Conservation (phyloP, 192 early-diverging fungal genomes). For the Dissophora ornata region DNA sequence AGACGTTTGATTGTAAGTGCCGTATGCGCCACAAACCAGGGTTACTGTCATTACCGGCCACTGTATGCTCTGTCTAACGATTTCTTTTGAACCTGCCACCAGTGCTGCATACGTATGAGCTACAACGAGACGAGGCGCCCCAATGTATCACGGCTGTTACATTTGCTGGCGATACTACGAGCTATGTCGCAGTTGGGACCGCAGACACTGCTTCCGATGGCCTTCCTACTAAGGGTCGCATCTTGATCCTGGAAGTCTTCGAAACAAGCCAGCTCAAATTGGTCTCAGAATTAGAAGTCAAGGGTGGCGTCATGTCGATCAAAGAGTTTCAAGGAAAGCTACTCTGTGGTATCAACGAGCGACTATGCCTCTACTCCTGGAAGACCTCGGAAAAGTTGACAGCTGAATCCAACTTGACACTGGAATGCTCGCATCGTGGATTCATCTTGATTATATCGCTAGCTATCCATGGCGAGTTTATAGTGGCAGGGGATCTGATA, state of each 20-base stretch:
- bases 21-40: too few relatives aligned
- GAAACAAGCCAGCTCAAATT: conserved; percentile 61
- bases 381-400: conserved; percentile 14
- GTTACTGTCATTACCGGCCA: too few relatives aligned
- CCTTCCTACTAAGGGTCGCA: conserved; percentile 76
- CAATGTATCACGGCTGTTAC: conserved; percentile 58
- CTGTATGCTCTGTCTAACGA: too few relatives aligned
- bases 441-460: conserved; percentile 67
- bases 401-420: conserved; percentile 12
- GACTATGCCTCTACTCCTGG: conserved; percentile 43
- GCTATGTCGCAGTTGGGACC: conserved; percentile 83
- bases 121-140: conserved; percentile 56
- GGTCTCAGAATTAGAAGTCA: conserved; percentile 58
- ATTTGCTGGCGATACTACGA: conserved; percentile 52
- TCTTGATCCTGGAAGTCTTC: conserved; percentile 73
- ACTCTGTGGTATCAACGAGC: conserved; percentile 74
- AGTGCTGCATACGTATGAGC: conserved; percentile 58
- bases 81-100: too few relatives aligned
- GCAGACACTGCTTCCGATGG: conserved; percentile 61
- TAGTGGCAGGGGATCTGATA: conserved; percentile 88
- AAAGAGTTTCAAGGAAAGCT: conserved; percentile 70
- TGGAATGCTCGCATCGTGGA: conserved; percentile 47
- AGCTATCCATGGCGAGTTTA: conserved; percentile 69
- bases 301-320: conserved; percentile 76
- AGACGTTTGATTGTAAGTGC: conserved; percentile 78